Evolutionary conservation across 352 stramenopile species (phyloP), one percentile per base, ranked within the genome.

Genomic region (Phytophthora citricola): DNA sequence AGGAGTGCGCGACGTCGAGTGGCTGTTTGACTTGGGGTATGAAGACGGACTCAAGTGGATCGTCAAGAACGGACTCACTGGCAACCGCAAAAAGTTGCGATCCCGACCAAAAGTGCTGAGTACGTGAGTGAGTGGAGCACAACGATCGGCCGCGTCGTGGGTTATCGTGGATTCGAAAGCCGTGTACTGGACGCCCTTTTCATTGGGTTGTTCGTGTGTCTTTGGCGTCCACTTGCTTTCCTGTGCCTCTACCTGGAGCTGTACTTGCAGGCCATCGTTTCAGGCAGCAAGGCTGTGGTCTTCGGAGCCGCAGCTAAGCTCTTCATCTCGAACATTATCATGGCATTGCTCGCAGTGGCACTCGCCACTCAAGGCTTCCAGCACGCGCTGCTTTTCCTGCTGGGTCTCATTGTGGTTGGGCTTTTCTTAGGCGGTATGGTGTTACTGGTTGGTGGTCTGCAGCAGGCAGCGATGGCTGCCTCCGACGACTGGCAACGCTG

Each of bases 11-110:
- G 82, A 92, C 51, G 81, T 96, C 45, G 68, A 91, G 62, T 96
- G 89, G 89, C 71, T 96, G 22, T 94, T 93, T 47, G 79, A 95
- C 40, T 55, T 94, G 32, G 87, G 87, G n/a, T 92, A 94, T 44
- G 81, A 88, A 61, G 87, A 93, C 46, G 83, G 79, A 3, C 81
- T 92, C 46, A 79, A 74, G 46, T 93, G 85, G 85, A 83, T 87
- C 20, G 62, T 81, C 32, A 79, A 80, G 60, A 75, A 78, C 7
- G 79, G 78, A 10, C 64, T 88, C 9, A 58, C 63, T 0, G 52
- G 66, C 1, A 32, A 58, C 1, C 62, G 58, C 15, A 71, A 78
- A 44, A 71, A 9, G 58, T 89, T n/a, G 58, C 75, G 43, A 81
- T 91, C 38, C 82, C 84, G 5, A 90, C 78, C 29, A 81, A 71